Evolutionary conservation across 208 protist genomes (phyloP).

Genomic region (Leishmania turanica): DNA sequence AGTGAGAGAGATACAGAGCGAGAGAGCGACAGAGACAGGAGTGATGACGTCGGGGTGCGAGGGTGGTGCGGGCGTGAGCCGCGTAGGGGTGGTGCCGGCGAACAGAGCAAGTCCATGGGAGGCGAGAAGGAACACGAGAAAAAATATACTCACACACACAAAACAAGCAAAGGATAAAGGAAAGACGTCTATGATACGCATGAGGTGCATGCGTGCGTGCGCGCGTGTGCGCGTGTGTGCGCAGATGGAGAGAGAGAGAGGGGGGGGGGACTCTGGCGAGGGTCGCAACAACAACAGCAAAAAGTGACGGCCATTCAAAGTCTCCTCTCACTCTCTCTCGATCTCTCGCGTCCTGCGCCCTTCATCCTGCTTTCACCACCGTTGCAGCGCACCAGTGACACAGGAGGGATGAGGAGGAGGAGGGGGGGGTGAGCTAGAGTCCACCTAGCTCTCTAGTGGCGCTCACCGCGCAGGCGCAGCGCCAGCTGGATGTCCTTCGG

Average conservation of each 20-base stretch:
- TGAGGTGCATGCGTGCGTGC: background rate
- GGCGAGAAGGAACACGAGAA: background rate
- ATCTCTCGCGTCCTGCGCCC: background rate
- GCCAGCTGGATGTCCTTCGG: constrained; percentile 77
- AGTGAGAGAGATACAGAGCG: no score
- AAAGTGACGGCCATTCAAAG: background rate
- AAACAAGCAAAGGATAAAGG: background rate
- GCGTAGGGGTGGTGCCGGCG: no score
- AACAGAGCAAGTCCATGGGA: background rate
- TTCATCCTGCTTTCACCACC: background rate
- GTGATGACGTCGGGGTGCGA: no score
- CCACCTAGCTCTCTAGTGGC: constrained; percentile 32
- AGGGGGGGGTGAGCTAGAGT: background rate
- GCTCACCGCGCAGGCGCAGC: constrained; percentile 64
- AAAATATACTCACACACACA: background rate
- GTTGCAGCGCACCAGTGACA: background rate
- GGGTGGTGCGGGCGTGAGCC: no score
- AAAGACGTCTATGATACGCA: background rate
- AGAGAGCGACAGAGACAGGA: no score
- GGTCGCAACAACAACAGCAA: no score
- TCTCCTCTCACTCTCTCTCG: background rate
- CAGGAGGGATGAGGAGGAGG: background rate
- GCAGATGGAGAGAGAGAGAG: background rate
- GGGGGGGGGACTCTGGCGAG: background rate
- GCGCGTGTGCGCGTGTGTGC: background rate